phyloP scores from a whole-genome alignment of 495 filamentous ascomycete genomes.

The Neurospora tetraspora region DNA sequence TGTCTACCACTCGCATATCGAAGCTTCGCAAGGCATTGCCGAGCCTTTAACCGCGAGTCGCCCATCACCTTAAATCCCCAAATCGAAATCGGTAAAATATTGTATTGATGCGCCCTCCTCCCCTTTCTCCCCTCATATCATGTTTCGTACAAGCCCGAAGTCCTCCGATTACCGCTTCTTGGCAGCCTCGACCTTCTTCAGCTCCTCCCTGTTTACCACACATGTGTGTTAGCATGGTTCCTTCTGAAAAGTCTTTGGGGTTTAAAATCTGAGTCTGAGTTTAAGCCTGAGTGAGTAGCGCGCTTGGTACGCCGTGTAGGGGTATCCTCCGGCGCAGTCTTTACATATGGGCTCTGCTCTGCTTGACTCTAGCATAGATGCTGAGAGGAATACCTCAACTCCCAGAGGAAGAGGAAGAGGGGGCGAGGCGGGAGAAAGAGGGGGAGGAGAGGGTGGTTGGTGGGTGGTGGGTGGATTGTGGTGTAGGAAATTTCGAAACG shows the following conservation, averaged over 20 bases:
- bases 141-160: neutral
- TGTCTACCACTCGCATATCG: neutral
- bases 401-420: no score
- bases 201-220: conserved; percentile 53
- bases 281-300: no score
- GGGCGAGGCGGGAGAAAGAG: no score
- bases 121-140: neutral
- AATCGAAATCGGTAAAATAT: neutral
- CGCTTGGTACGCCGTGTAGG: no score
- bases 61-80: neutral
- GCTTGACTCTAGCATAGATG: no score
- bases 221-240: no score
- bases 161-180: conserved; percentile 39
- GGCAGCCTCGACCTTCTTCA: conserved; percentile 80
- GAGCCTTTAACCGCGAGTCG: neutral
- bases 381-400: no score
- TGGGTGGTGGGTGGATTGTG: neutral
- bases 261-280: no score
- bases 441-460: no score
- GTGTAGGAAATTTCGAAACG: conserved; percentile 18
- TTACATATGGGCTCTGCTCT: no score
- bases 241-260: no score
- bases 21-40: neutral
- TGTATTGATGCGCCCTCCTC: neutral
- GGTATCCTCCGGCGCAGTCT: no score